A percentile compares a stretch with the other conserved stretches of the same genome.
Evolutionary conservation across 352 stramenopile genomes (phyloP).

Genomic region (Poterioochromonas sp.): DNA sequence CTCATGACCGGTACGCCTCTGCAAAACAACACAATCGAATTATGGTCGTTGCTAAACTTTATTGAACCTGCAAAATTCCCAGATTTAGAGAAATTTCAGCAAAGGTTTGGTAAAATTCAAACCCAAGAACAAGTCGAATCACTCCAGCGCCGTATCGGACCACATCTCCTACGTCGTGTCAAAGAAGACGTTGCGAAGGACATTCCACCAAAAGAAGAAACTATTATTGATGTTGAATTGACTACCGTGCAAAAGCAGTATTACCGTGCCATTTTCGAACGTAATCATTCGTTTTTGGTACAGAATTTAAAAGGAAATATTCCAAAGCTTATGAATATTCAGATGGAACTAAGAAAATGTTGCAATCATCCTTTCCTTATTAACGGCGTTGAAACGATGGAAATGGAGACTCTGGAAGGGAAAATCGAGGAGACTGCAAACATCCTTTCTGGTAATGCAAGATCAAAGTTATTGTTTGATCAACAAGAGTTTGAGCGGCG

Average conservation of each 20-base stretch:
- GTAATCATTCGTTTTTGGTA: slow-evolving; percentile 44
- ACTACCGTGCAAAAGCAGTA: slow-evolving; percentile 59
- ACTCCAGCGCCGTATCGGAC: slow-evolving; percentile 89
- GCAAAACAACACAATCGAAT: slow-evolving; percentile 88
- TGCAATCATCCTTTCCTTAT: slow-evolving; percentile 99
- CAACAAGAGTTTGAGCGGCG: slow-evolving; percentile 35
- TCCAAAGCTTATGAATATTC: slow-evolving; percentile 94
- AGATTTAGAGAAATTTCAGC: slow-evolving; percentile 87
- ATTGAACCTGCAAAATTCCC: slow-evolving; percentile 94
- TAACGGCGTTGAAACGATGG: slow-evolving; percentile 90
- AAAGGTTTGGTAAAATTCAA: slow-evolving; percentile 91
- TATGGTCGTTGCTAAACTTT: slow-evolving; percentile 99
- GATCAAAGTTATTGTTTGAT: slow-evolving; percentile 35
- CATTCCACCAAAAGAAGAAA: slow-evolving; percentile 96
- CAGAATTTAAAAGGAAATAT: slow-evolving; percentile 46
- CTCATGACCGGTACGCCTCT: slow-evolving; percentile 96
- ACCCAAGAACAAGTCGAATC: slow-evolving; percentile 89
- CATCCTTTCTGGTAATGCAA: slow-evolving; percentile 16
- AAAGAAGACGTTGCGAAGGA: slow-evolving; percentile 99
- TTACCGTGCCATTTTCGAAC: slow-evolving; percentile 93
- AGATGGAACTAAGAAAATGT: slow-evolving; percentile 99
- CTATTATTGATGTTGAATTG: slow-evolving; percentile 98
- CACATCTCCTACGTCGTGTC: slow-evolving; percentile 95
- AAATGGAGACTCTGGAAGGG: slow-evolving; percentile 68
- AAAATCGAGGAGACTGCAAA: slow-evolving; percentile 47